phyloP scores from a whole-genome alignment of 345 rosid species.

The Brassica carinata region DNA sequence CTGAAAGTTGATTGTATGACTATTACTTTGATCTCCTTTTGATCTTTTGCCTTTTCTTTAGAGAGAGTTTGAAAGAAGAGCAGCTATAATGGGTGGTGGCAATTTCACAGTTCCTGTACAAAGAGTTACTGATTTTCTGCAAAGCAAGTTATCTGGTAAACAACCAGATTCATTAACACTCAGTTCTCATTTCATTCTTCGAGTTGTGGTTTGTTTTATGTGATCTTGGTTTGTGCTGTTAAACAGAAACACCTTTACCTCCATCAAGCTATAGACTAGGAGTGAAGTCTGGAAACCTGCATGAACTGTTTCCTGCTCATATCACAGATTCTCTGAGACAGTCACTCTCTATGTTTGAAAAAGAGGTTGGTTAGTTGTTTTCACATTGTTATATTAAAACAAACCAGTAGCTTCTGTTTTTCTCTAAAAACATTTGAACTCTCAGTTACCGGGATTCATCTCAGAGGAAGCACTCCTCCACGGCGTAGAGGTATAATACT shows the following conservation, averaged over 20 bases:
- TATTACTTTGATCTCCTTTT: constrained; percentile 13
- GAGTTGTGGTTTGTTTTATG: not conserved
- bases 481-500: constrained; percentile 78
- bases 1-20: not conserved
- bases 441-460: constrained; percentile 90
- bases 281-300: constrained; percentile 80
- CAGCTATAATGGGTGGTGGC: constrained; percentile 91
- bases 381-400: not conserved
- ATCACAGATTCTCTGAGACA: constrained; percentile 71
- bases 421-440: constrained; percentile 25
- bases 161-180: not conserved
- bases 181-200: not conserved
- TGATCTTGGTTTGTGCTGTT: constrained; percentile 31
- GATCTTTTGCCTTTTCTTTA: constrained; percentile 33
- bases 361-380: constrained; percentile 57
- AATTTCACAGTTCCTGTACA: constrained; percentile 83
- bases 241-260: constrained; percentile 70
- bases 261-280: constrained; percentile 92
- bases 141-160: constrained; percentile 73
- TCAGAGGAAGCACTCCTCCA: constrained; percentile 89
- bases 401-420: constrained; percentile 14
- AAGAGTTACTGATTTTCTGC: constrained; percentile 81
- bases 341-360: constrained; percentile 70
- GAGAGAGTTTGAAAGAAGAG: constrained; percentile 91
- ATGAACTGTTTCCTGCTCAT: constrained; percentile 70